Conservation (phyloP, 805 yeast species). For the Blastobotrys mokoenaii region DNA sequence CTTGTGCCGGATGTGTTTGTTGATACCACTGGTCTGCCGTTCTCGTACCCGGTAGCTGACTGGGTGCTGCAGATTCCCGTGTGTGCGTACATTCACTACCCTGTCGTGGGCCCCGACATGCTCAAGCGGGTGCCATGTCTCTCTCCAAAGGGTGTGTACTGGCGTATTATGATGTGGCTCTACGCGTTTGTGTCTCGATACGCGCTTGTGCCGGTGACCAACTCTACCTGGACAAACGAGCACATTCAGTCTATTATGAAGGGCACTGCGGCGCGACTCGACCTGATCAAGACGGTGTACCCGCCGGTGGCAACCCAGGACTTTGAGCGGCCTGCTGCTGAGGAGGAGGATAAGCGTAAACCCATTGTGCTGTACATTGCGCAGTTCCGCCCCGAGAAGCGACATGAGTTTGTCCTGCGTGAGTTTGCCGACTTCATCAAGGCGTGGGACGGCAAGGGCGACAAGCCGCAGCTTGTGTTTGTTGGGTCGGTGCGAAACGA, state of each 20-base stretch:
- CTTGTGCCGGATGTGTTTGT: constrained; percentile 82
- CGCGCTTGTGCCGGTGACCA: constrained; percentile 59
- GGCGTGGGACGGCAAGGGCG: constrained; percentile 8
- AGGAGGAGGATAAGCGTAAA: constrained; percentile 19
- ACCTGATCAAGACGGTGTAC: constrained; percentile 46
- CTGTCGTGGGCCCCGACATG: constrained; percentile 87
- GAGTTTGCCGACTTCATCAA: constrained; percentile 53
- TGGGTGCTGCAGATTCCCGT: constrained; percentile 61
- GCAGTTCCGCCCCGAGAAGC: constrained; percentile 91
- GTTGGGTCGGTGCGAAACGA: constrained; percentile 78
- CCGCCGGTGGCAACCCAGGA: constrained; percentile 85
- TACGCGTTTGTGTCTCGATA: constrained; percentile 57
- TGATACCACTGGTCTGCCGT: constrained; percentile 93
- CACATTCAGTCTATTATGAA: constrained; percentile 66
- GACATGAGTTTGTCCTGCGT: constrained; percentile 63
- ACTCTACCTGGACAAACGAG: constrained; percentile 86
- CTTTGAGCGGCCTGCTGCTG: constrained; percentile 24
- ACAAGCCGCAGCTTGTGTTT: constrained; percentile 52
- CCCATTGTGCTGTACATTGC: constrained; percentile 55
- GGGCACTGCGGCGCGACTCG: constrained; percentile 6
- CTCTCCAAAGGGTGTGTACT: constrained; percentile 49
- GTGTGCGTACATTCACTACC: constrained; percentile 88
- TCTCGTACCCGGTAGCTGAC: constrained; percentile 61
- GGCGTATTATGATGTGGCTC: constrained; percentile 55
- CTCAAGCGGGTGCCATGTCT: constrained; percentile 29